Evolutionary conservation across 345 rosid genomes (phyloP), one percentile per base, ranked within the genome.

Genomic region (Hibiscus tridactylites): DNA sequence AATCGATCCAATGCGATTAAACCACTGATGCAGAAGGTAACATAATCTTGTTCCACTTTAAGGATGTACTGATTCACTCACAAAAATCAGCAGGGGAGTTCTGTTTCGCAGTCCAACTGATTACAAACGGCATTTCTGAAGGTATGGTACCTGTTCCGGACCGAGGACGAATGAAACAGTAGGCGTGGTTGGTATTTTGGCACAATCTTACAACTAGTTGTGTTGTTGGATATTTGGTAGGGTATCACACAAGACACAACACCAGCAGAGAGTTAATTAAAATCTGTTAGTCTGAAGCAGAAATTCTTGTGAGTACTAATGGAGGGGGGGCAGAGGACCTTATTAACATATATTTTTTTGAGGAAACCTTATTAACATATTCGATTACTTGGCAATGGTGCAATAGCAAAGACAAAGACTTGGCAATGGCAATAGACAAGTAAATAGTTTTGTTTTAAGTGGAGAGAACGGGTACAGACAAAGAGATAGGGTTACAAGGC

Each of bases 141-240:
- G 62, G 33, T 19, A 39, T 9, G n/a, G n/a, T 72, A 90, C 94
- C 91, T 90, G 92, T 11, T 88, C 83, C 1, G 94, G 87, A 49
- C 83, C 79, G 65, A 92, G 94, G 71, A 88, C 84, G 79, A 90
- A 86, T 21, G 91, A 77, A 59, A 92, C 65, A 72, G 64, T 78
- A 53, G 92, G 92, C 94, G 90, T 81, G 79, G 13, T 61, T 37
- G 83, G 50, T 26, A 88, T 73, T 60, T 72, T 75, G 16, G 49
- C 60, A 42, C 96, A 88, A 66, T 90, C 90, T 3, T 21, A 88
- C 73, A 6, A 78, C 50, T 4, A 92, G 81, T 74, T 88, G 88
- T 9, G 88, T 90, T 70, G 75, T 77, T 2, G 92, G 97, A 79
- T 87, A 79, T 87, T 90, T 2, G 92, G 93, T 39, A 90, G 71